Base-by-base conservation (phyloP, 78 protist genomes). In the Dictyostelium brefeldianum region DNA sequence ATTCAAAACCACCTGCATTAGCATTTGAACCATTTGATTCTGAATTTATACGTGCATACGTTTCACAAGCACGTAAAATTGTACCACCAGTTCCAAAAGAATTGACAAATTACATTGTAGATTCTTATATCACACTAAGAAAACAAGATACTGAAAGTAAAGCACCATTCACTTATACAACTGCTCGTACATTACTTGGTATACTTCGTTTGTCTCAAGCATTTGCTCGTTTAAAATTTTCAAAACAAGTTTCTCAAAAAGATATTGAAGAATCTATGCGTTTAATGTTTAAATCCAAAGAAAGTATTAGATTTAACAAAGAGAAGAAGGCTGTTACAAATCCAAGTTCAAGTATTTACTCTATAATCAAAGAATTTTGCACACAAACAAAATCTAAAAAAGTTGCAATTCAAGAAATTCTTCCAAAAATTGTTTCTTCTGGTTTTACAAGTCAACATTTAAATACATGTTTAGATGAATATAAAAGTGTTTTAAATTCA, bases 141-240 rank as follows among this genome's bases (percentile, higher is more conserved):
- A 69, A 77, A 62, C 81, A 79, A 48, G 93, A 89, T 18, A 20
- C 43, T 4, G 59, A 59, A 41, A 17, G 56, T 11, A 67, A 81
- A 22, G 81, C 65, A 4, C 94, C 78, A 29, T 80, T 70, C 83
- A 56, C 94, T 17, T 96, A 97, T 95, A 96, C 99, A 3, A 96
- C 99, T 0, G 98, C 99, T 2, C 92, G 99, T 25, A 84, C 99
- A 5, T 94, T 99, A 29, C 97, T 99, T 25, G 98, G 97, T 20
- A 95, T 98, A n/a, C 90, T 99, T 41, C 98, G 99, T 22, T 84
- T 99, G 15, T 48, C 99, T 22, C 98, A 97, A 54, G 99, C 99
- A 5, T 59, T 25, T 59, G 98, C 98, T 1, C 69, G 99, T 20
- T 77, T 97, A 7, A 43, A 96, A n/a, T 57, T 97, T 18, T 1